Percentiles rank a stretch among this genome's conserved stretches.
These are phyloP conservation scores for Ceratobasidium sp. DNA, from an alignment of 1,284 basidiomycete species.

Conservation along the genomic window DNA sequence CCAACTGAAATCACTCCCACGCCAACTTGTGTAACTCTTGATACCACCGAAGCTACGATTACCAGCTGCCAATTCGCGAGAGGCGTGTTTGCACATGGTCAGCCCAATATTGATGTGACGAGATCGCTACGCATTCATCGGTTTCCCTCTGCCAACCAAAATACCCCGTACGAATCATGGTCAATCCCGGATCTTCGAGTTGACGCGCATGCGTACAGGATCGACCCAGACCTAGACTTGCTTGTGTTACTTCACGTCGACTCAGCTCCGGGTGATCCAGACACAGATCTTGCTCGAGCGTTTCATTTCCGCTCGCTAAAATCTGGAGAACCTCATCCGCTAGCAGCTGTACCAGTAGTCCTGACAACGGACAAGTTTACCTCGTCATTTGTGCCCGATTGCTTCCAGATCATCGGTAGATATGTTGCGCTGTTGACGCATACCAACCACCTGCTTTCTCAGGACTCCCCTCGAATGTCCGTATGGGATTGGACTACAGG, in stretches of 20 bases:
- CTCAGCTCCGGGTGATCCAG: neutral
- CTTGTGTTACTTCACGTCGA: conserved; percentile 18
- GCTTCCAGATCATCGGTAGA: conserved; percentile 27
- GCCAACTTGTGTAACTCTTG: neutral
- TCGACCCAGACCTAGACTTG: conserved; percentile 32
- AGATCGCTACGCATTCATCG: neutral
- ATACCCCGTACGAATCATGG: neutral
- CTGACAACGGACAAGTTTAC: neutral
- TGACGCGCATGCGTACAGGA: neutral
- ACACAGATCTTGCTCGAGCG: conserved; percentile 7
- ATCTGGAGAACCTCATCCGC: conserved; percentile 14
- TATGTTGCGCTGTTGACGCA: neutral
- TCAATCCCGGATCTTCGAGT: neutral
- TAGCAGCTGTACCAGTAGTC: conserved; percentile 1
- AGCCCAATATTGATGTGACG: neutral
- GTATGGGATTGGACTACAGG: conserved; percentile 35
- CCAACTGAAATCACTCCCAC: neutral
- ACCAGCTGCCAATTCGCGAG: conserved; percentile 15
- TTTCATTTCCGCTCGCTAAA: conserved; percentile 26
- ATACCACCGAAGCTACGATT: neutral
- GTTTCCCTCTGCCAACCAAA: conserved; percentile 13
- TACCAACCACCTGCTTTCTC: neutral
- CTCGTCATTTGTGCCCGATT: neutral
- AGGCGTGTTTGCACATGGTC: conserved; percentile 12
- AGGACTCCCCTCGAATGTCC: neutral